phyloP scores from a whole-genome alignment of 1,139 yeast species.

The Pichia inconspicua region DNA sequence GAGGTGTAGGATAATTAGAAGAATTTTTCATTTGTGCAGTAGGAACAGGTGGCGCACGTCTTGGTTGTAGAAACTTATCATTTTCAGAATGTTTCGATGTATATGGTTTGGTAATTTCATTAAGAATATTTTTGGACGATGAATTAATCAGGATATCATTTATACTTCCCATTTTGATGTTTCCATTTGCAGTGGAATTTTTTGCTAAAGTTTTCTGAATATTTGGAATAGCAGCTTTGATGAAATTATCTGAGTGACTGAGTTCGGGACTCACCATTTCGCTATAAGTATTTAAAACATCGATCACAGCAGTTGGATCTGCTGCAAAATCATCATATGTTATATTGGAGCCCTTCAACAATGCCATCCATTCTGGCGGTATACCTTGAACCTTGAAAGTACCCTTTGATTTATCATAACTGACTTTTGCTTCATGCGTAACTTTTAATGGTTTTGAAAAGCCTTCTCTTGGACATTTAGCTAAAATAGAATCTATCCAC shows the following conservation, averaged over 20 bases:
- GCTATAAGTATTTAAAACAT: slow-evolving; percentile 69
- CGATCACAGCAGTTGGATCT: slow-evolving; percentile 81
- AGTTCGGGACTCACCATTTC: slow-evolving; percentile 27
- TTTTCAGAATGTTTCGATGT: slow-evolving; percentile 28
- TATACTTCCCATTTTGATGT: not conserved
- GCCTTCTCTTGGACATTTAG: slow-evolving; percentile 77
- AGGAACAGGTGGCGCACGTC: slow-evolving; percentile 55
- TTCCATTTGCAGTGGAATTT: not conserved
- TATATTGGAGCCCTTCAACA: slow-evolving; percentile 68
- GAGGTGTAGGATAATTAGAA: not conserved
- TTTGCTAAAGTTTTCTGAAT: slow-evolving; percentile 7
- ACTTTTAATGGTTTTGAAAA: slow-evolving; percentile 76
- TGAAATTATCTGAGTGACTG: slow-evolving; percentile 14
- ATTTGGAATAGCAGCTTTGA: slow-evolving; percentile 14
- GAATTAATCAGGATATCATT: slow-evolving; percentile 1
- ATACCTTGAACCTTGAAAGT: slow-evolving; percentile 56
- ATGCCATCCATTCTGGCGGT: slow-evolving; percentile 75
- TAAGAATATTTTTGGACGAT: slow-evolving; percentile 16
- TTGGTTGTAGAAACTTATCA: slow-evolving; percentile 37
- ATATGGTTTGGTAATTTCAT: slow-evolving; percentile 27
- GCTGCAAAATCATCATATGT: slow-evolving; percentile 79
- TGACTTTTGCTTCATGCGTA: slow-evolving; percentile 63
- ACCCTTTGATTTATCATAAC: slow-evolving; percentile 64
- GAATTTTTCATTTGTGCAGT: slow-evolving; percentile 1
- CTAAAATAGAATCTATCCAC: slow-evolving; percentile 87